Conservation (phyloP, 306 rosid species). For the Arachis stenosperma region DNA sequence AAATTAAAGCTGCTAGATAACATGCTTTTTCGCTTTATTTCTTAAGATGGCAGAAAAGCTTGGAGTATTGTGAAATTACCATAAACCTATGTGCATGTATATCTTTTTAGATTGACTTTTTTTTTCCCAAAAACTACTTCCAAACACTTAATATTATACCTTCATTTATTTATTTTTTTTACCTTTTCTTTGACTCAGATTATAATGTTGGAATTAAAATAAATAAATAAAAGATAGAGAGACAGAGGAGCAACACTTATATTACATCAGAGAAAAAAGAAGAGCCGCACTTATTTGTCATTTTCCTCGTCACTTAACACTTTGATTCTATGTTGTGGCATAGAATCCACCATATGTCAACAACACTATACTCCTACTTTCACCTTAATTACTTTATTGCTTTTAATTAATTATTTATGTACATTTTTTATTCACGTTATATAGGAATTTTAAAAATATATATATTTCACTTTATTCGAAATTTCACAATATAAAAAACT, state of each 20-base stretch:
- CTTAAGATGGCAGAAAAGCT: slow-evolving; percentile 7
- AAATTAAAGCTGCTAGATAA: slow-evolving; percentile 38
- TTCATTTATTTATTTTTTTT: no score
- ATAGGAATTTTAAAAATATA: no score
- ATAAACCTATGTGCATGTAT: no score
- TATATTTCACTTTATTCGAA: no score
- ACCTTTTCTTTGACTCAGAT: not conserved
- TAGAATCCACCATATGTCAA: slow-evolving; percentile 34
- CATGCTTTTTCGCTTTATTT: slow-evolving; percentile 25
- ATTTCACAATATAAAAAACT: no score
- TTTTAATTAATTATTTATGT: not conserved
- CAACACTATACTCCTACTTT: slow-evolving; percentile 35
- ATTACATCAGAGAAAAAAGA: not conserved
- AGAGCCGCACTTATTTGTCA: slow-evolving; percentile 33
- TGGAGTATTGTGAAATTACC: slow-evolving; percentile 11
- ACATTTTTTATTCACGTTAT: not conserved
- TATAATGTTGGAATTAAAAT: not conserved
- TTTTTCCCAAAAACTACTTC: not conserved
- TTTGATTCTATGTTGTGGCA: slow-evolving; percentile 12
- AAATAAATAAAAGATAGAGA: not conserved
- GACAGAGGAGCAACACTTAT: no score
- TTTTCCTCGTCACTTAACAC: slow-evolving; percentile 24
- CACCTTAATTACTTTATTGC: slow-evolving; percentile 2
- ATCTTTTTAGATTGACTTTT: not conserved
- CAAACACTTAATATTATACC: not conserved